Evolutionary conservation across 306 rosid species (phyloP).

Genomic region (Rosa rugosa): DNA sequence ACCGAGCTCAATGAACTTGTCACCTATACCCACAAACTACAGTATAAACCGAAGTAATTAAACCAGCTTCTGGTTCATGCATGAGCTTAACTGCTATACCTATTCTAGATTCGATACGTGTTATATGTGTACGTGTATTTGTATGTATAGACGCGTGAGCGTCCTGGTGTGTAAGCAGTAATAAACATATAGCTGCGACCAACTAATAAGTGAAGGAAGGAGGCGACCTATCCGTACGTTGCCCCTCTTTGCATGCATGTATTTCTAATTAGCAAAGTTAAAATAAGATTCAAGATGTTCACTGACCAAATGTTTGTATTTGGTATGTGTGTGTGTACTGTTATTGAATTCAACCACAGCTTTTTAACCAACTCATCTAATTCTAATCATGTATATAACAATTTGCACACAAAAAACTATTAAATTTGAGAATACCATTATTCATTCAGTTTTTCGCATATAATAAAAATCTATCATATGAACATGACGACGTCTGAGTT

Average conservation of each 20-base stretch:
- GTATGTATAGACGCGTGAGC: not conserved
- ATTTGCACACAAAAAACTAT: too few species aligned
- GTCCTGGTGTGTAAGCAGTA: not conserved
- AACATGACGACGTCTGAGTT: too few species aligned
- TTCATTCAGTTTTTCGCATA: too few species aligned
- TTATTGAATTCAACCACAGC: too few species aligned
- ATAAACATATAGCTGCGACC: not conserved
- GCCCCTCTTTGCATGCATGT: not conserved
- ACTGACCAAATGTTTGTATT: too few species aligned
- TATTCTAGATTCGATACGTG: not conserved
- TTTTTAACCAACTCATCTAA: too few species aligned
- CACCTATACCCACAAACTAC: not conserved
- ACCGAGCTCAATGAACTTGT: conserved; percentile 18
- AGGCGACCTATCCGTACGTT: not conserved
- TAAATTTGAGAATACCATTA: too few species aligned
- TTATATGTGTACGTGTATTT: not conserved
- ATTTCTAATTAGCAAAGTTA: not conserved
- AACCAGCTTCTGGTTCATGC: not conserved
- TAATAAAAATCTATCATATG: too few species aligned
- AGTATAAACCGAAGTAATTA: not conserved
- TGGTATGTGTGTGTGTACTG: too few species aligned
- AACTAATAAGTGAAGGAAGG: not conserved
- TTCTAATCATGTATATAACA: too few species aligned
- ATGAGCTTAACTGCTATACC: not conserved
- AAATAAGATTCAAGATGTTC: not conserved